Percentiles rank a stretch among this genome's conserved stretches.
Conservation (phyloP, 1,139 yeast genomes). For the Pichia sp. region DNA sequence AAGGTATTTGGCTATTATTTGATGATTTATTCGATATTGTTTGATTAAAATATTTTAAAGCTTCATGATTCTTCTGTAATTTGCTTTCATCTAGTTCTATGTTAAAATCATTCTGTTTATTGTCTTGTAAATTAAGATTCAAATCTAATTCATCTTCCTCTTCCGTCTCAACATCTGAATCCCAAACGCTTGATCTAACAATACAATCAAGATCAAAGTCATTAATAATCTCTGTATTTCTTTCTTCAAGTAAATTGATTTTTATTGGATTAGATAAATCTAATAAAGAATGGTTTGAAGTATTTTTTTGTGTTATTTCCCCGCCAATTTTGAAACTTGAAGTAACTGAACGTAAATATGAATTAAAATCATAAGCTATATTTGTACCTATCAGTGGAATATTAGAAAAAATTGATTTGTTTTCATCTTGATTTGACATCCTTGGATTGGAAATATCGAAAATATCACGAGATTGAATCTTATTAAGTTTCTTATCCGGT, state of each 20-base stretch:
- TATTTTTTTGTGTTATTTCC: neutral
- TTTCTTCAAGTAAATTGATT: slow-evolving; percentile 12
- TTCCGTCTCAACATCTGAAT: slow-evolving; percentile 16
- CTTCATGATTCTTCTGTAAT: neutral
- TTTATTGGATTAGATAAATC: slow-evolving; percentile 14
- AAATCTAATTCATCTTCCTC: slow-evolving; percentile 9
- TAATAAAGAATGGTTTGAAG: neutral
- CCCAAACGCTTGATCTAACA: slow-evolving; percentile 17
- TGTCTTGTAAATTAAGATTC: slow-evolving; percentile 1
- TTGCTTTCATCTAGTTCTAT: neutral
- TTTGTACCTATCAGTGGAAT: neutral
- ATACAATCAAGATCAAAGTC: slow-evolving; percentile 18
- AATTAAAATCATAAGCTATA: slow-evolving; percentile 20
- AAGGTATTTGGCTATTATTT: slow-evolving; percentile 5
- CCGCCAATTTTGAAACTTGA: slow-evolving; percentile 13
- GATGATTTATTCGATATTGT: neutral
- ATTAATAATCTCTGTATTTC: slow-evolving; percentile 10
- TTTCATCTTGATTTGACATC: neutral
- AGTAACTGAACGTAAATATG: slow-evolving; percentile 20
- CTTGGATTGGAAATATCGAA: slow-evolving; percentile 3
- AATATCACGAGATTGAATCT: neutral
- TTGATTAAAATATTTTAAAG: slow-evolving; percentile 4
- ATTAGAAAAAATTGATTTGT: slow-evolving; percentile 8
- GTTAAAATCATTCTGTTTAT: neutral
- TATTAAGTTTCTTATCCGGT: neutral